Conservation (phyloP, 1,139 yeast genomes). For the Geotrichum australiense region DNA sequence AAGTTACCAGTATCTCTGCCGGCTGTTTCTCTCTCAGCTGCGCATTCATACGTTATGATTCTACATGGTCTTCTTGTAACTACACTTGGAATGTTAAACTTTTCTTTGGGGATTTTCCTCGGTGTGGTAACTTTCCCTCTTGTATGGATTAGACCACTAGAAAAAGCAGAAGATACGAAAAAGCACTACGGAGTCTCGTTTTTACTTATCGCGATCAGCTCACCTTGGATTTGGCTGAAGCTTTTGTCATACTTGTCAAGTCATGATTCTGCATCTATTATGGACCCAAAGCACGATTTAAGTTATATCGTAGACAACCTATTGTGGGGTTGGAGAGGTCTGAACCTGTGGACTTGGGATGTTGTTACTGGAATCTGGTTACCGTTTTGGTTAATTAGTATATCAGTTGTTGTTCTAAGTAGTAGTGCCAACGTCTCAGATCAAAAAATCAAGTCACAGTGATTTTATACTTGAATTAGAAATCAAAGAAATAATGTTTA, state of each 20-base stretch:
- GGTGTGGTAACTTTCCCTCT: conserved; percentile 68
- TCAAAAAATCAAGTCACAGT: conserved; percentile 10
- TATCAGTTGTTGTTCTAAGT: conserved; percentile 29
- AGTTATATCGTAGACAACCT: conserved; percentile 42
- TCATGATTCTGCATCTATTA: conserved; percentile 40
- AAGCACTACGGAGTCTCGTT: conserved; percentile 14
- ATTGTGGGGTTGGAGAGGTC: conserved; percentile 56
- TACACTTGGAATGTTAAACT: conserved; percentile 74
- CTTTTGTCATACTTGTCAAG: conserved; percentile 36
- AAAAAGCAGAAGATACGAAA: conserved; percentile 1
- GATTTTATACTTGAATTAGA: neutral
- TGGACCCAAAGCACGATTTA: conserved; percentile 27
- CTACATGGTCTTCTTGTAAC: conserved; percentile 64
- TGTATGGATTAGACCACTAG: conserved; percentile 49
- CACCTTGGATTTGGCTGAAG: conserved; percentile 29
- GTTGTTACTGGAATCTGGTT: conserved; percentile 70
- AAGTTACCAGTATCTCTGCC: conserved; percentile 6
- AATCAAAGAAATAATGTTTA: no score
- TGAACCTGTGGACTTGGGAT: conserved; percentile 86
- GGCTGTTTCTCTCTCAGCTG: conserved; percentile 21
- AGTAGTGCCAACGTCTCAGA: neutral
- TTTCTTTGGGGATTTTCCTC: conserved; percentile 66
- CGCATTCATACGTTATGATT: conserved; percentile 43
- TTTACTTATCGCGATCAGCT: conserved; percentile 8
- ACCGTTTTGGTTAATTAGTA: conserved; percentile 66